Conservation (phyloP, 805 yeast species). For the Yamadazyma insecticola region DNA sequence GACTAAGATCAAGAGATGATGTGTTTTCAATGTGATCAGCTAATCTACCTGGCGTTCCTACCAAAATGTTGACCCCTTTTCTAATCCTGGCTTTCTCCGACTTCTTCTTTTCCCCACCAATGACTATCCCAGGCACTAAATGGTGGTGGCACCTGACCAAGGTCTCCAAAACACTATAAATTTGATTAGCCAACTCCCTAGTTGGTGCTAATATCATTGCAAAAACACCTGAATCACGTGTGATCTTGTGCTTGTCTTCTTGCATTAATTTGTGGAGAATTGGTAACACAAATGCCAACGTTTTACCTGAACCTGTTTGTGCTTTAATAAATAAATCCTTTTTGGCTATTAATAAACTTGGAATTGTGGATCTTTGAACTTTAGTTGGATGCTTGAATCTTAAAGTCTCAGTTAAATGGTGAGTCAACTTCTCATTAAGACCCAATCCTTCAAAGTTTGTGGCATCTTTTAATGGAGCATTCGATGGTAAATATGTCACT, state of each 20-base stretch:
- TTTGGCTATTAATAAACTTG: constrained; percentile 34
- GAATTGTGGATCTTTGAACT: constrained; percentile 79
- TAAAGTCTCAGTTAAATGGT: constrained; percentile 54
- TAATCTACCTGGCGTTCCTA: constrained; percentile 95
- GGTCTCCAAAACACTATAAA: constrained; percentile 72
- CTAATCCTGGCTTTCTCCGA: constrained; percentile 93
- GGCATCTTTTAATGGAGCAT: constrained; percentile 76
- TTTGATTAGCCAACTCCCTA: constrained; percentile 89
- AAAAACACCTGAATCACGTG: constrained; percentile 76
- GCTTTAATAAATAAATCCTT: constrained; percentile 87
- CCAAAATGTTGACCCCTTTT: constrained; percentile 93
- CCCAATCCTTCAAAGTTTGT: constrained; percentile 73
- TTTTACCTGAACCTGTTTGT: constrained; percentile 98
- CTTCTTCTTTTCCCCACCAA: constrained; percentile 98
- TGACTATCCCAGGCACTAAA: constrained; percentile 91
- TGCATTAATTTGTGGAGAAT: constrained; percentile 68
- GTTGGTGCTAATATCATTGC: constrained; percentile 92
- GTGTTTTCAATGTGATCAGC: constrained; percentile 95
- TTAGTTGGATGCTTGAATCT: constrained; percentile 68
- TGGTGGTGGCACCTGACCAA: constrained; percentile 74
- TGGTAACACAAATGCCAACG: constrained; percentile 83
- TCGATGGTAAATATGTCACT: constrained; percentile 53
- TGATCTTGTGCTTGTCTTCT: constrained; percentile 35
- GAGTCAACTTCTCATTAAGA: constrained; percentile 47
- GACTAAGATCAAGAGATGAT: constrained; percentile 60